Evolutionary conservation across 257 asterid species (phyloP), one percentile per base, ranked within the genome.

Genomic region (Handroanthus guayacan): DNA sequence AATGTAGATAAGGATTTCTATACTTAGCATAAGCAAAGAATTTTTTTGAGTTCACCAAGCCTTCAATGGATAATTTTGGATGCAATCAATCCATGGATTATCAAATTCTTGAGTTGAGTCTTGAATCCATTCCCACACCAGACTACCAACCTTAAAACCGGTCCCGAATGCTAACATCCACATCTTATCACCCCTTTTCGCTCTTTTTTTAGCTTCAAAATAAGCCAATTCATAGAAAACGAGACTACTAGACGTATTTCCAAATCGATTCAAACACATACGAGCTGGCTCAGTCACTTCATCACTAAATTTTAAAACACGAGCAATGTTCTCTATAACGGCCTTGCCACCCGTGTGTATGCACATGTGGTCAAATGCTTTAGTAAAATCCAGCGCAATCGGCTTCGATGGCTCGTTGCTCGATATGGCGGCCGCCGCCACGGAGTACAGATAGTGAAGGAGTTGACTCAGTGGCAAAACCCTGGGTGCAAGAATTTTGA

Each of bases 111-210:
- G 82, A 0, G 39, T 79, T 11, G 92, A 88, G 71, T 84, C 78
- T 64, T 77, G 81, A 48, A 89, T 79, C 80, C 88, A 87, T 65
- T 81, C 83, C 94, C 94, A 90, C 2, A 90, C 83, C 66, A 89
- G 69, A 71, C 96, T 92, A 1, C 94, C 89, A 64, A 82, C 85
- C 51, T 91, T 89, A 72, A 89, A 88, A 2, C 97, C 96, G 1
- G 97, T 88, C 58, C 96, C 96, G 70, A 91, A 89, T 8, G 83
- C 92, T n/a, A 91, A 50, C 91, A 89, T 88, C 96, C 96, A 92
- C 89, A 92, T 82, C 31, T 54, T 89, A 45, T 92, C 96, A 5
- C 97, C 97, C 34, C 74, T 87, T 71, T 81, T 90, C 3, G 78
- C 85, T 54, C 88, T 83, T 10, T 37, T 69, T 17, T 92, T 92